Evolutionary conservation across 2,329 filamentous ascomycete genomes (phyloP), one percentile per base, ranked within the genome.

Genomic region (Aspergillus puulaauensis): DNA sequence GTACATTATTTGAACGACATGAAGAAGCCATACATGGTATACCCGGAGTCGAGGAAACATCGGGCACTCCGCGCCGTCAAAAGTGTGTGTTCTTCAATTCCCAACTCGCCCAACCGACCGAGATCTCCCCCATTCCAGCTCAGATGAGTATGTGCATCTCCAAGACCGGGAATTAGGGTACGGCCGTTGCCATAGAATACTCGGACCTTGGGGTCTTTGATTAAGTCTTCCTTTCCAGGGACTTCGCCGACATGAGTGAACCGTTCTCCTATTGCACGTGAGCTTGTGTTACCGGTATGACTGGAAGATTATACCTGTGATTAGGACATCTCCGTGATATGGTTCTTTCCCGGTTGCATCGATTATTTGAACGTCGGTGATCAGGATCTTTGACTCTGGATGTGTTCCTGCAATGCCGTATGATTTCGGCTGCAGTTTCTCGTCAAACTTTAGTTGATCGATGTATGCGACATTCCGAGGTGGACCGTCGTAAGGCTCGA

Each of bases 101-200:
- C 72, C 2, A 82, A 61, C 1, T 74, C 72, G 1, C 77, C 78
- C 2, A 82, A 65, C 1, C 67, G 63, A 19, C 71, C 72, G 0
- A 82, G 70, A 52, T 79, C 75, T 5, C 75, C 72, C 5, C 72
- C 72, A 55, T 82, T 81, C 80, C 79, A 82, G 3, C 75, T 77
- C 6, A 82, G 72, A 60, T 59, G 57, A 2, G 57, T 33, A 63
- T 83, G 80, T 0, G 78, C 75, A 58, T 82, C 80, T 1, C 79
- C 77, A 0, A 82, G 68, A 0, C 80, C 80, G n/a, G 74, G 75
- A 75, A 82, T 82, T 24, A 82, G 61, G 1, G 80, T 82, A 19
- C 79, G 68, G 1, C 77, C 77, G 14, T 65, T 65, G 1, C 77
- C 78, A 5, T 76, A 54, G 45, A 79, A 67, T 27, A 75, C 66